Evolutionary conservation across 2,329 filamentous ascomycete species (phyloP), one percentile per base, ranked within the genome.

Genomic region (Verticillium zaregamsianum): DNA sequence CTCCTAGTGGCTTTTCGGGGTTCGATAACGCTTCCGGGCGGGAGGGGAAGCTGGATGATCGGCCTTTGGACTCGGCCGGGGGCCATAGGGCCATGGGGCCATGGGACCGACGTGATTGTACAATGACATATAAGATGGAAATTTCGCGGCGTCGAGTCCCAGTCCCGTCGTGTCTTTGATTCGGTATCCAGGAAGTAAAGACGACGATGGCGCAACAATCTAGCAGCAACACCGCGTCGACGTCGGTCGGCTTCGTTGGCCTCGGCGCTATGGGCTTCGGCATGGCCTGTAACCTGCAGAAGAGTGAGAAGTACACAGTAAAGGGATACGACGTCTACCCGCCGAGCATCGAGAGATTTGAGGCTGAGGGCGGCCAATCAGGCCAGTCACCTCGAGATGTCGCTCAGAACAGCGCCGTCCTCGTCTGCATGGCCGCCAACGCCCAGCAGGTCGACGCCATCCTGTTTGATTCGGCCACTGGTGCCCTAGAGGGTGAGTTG

Each of bases 261-360:
- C 87, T 93, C 3, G 90, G 90, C 61, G 90, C 90, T 74, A 92
- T 92, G 90, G 90, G 90, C 71, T 90, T 92, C 72, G 90, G 90
- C 71, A 92, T 93, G 90, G 90, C 90, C 66, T 90, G 85, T 63
- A 84, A 92, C 71, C 83, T 93, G 55, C 79, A 92, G 68, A 86
- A 86, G 67, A 23, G 45, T 25, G 77, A 84, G 65, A 88, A 88
- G 62, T 90, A 89, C 73, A 64, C 77, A 2, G 73, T 77, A 2
- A 68, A 68, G 3, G 74, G 71, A 9, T 77, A 72, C 61, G 75
- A 77, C 62, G 64, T 75, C 20, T 71, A 67, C n/a, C 60, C 59
- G 7, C 65, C 67, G 3, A 69, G 73, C 3, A 57, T 76, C 6
- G 68, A 73, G 15, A 72, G 66, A 57, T 72, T 77, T 32, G 32